Conservation (phyloP, 495 filamentous ascomycete genomes). For the Xeromyces bisporus region DNA sequence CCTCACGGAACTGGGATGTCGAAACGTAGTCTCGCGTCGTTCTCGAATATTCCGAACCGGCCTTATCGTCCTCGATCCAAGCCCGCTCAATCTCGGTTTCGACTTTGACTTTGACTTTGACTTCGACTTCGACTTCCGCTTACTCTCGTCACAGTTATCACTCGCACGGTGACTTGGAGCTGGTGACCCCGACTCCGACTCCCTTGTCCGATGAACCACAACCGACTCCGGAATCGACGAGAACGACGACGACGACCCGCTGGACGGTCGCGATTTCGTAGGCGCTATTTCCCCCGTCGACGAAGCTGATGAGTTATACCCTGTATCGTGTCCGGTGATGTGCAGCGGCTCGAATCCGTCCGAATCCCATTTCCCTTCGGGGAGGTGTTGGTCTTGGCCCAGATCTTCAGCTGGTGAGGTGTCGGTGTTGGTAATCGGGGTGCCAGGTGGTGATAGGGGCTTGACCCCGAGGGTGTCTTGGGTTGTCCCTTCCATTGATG, state of each 20-base stretch:
- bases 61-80: slow-evolving; percentile 7
- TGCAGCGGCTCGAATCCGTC: too few relatives aligned
- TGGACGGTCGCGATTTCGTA: slow-evolving; percentile 21
- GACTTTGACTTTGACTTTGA: background rate
- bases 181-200: slow-evolving; percentile 6
- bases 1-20: slow-evolving; percentile 57
- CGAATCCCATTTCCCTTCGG: too few relatives aligned
- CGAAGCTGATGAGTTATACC: slow-evolving; percentile 8
- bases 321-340: slow-evolving; percentile 7
- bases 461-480: too few relatives aligned
- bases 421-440: too few relatives aligned
- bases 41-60: slow-evolving; percentile 16
- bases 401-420: too few relatives aligned
- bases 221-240: slow-evolving; percentile 27
- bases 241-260: slow-evolving; percentile 27
- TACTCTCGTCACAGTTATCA: background rate
- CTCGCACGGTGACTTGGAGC: slow-evolving; percentile 4
- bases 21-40: slow-evolving; percentile 35
- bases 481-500: too few relatives aligned
- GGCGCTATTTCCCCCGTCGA: slow-evolving; percentile 15
- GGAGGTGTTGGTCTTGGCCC: too few relatives aligned
- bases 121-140: too few relatives aligned
- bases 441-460: too few relatives aligned
- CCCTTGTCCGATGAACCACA: slow-evolving; percentile 14
- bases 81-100: slow-evolving; percentile 1